Evolutionary conservation across 2,329 filamentous ascomycete species (phyloP), one percentile per base, ranked within the genome.

Genomic region (Diaporthe sp.): DNA sequence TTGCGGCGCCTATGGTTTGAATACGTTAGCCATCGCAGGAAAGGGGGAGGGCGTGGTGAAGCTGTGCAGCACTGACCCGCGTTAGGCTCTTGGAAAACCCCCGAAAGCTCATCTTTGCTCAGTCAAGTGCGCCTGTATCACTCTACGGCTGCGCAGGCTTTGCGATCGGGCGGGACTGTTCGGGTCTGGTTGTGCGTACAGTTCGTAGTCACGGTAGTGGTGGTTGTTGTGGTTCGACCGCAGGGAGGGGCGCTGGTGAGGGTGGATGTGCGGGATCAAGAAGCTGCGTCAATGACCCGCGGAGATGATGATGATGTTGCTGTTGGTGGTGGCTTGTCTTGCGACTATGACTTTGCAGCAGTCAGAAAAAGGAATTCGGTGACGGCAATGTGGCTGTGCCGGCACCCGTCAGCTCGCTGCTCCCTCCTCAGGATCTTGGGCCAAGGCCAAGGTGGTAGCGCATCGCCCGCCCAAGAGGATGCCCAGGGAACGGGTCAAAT

Each of bases 41-140:
- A 42, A 47, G 39, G 58, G 22, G 44, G 60, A 82, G 8, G 1
- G 10, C 17, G 13, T 20, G 47, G 25, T n/a, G 39, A 22, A 8
- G 15, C 5, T 37, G 22, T 55, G 28, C 37, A 42, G 37, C 2
- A 76, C 92, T 84, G 90, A 96, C 96, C 87, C 97, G 92, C 78
- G 92, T 91, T 83, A 98, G 88, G 88, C 94, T 94, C 90, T 98
- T 98, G 84, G 94, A 92, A 82, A 99, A 95, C 82, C 97, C 97
- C 87, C 97, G 97, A 90, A 98, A 96, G 91, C 96, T 98, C 97
- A 99, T 98, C 83, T 71, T 81, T 67, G 25, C 61, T 61, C 57
- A n/a, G 31, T 25, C 2, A 17, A 34, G 47, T 61, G 22, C 28
- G 49, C 31, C 55, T 70, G 49, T 71, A 55, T 53, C 53, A 42